phyloP scores from a whole-genome alignment of 768 basidiomycete genomes.

The Suillus clintonianus region DNA sequence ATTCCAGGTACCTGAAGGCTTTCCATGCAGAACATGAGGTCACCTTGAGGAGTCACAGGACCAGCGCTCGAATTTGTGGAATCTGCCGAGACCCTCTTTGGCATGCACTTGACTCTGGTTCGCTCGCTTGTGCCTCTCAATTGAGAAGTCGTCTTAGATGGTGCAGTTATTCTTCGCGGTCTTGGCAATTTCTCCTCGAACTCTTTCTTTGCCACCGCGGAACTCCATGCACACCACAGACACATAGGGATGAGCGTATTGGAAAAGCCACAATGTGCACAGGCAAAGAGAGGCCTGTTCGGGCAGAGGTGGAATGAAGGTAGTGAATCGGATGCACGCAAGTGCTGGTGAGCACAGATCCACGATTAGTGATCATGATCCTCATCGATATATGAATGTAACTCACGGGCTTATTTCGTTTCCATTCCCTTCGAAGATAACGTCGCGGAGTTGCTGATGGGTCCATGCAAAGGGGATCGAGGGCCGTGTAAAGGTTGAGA shows the following conservation, averaged over 20 bases:
- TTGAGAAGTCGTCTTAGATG: slow-evolving; percentile 14
- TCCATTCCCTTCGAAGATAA: slow-evolving; percentile 44
- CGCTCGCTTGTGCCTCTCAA: slow-evolving; percentile 18
- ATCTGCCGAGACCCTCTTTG: slow-evolving; percentile 22
- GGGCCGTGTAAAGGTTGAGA: neutral
- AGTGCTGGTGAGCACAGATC: slow-evolving; percentile 31
- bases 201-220: slow-evolving; percentile 38
- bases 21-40: slow-evolving; percentile 11
- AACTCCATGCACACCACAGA: slow-evolving; percentile 54
- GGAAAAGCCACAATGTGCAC: slow-evolving; percentile 46
- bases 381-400: slow-evolving; percentile 1
- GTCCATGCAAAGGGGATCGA: slow-evolving; percentile 15
- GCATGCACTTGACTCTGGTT: slow-evolving; percentile 1
- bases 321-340: slow-evolving; percentile 47
- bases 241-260: slow-evolving; percentile 52
- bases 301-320: slow-evolving; percentile 45
- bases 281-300: slow-evolving; percentile 46
- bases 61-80: slow-evolving; percentile 21
- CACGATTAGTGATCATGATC: slow-evolving; percentile 10
- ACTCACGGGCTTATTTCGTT: slow-evolving; percentile 42
- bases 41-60: slow-evolving; percentile 22
- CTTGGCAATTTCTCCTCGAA: slow-evolving; percentile 43
- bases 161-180: slow-evolving; percentile 32
- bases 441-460: slow-evolving; percentile 28
- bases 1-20: slow-evolving; percentile 23